These are phyloP conservation scores for Tricholoma saponaceum DNA, from an alignment of 768 basidiomycete species.

Conservation along the genomic window DNA sequence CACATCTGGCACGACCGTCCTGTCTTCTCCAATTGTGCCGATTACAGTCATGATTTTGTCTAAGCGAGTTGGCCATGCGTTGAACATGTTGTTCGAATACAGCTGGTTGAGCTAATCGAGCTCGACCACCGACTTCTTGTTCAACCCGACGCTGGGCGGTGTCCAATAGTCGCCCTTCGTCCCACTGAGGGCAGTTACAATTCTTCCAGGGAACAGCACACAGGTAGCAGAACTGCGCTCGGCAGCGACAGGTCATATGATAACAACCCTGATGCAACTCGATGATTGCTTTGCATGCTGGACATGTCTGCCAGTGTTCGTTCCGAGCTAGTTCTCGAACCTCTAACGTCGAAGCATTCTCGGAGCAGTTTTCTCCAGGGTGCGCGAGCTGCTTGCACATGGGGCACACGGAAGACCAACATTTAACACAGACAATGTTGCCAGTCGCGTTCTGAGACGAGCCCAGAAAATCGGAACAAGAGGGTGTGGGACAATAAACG, in stretches of 20 bases:
- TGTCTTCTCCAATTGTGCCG: slow-evolving; percentile 41
- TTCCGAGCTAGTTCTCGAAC: slow-evolving; percentile 41
- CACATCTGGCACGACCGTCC: slow-evolving; percentile 38
- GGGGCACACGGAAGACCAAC: slow-evolving; percentile 37
- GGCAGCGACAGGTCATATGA: slow-evolving; percentile 63
- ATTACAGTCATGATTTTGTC: slow-evolving; percentile 52
- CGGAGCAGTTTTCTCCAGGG: slow-evolving; percentile 32
- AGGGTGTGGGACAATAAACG: slow-evolving; percentile 24
- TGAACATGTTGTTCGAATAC: slow-evolving; percentile 27
- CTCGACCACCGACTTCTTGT: slow-evolving; percentile 20
- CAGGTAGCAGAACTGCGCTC: slow-evolving; percentile 58
- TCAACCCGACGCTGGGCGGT: slow-evolving; percentile 36
- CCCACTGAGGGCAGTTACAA: slow-evolving; percentile 35
- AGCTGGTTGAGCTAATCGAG: slow-evolving; percentile 21
- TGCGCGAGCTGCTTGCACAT: slow-evolving; percentile 48
- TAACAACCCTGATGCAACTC: slow-evolving; percentile 63
- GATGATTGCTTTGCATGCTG: slow-evolving; percentile 52
- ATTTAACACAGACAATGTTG: slow-evolving; percentile 34
- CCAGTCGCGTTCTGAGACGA: slow-evolving; percentile 13
- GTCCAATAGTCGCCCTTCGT: not conserved
- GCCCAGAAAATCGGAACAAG: slow-evolving; percentile 41
- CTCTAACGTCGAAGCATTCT: slow-evolving; percentile 37
- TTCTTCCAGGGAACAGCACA: slow-evolving; percentile 61
- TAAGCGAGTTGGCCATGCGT: slow-evolving; percentile 31
- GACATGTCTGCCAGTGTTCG: slow-evolving; percentile 60